phyloP scores from a whole-genome alignment of 108 stramenopile species.

The Schizochytrium sp. region DNA sequence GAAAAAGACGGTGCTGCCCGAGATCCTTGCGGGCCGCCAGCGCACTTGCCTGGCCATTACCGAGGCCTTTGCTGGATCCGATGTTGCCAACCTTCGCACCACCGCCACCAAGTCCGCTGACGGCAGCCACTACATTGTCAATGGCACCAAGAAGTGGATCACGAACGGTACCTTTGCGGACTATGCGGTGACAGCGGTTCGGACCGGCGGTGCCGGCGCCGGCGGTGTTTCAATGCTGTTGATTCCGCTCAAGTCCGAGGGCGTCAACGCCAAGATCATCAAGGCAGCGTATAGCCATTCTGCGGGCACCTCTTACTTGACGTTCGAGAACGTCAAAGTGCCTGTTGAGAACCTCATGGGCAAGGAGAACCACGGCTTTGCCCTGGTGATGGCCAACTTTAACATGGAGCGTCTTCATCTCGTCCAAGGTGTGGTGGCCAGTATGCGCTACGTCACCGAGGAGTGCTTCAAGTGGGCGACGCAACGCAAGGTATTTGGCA shows the following conservation, averaged over 20 bases:
- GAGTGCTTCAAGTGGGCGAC: slow-evolving; percentile 15
- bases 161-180: slow-evolving; percentile 1
- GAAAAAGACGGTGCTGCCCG: neutral
- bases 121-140: slow-evolving; percentile 14
- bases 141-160: slow-evolving; percentile 14
- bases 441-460: neutral
- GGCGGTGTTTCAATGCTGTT: slow-evolving; percentile 2
- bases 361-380: neutral
- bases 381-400: slow-evolving; percentile 8
- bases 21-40: neutral
- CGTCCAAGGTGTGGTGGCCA: neutral
- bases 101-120: slow-evolving; percentile 4
- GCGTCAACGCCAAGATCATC: neutral
- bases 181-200: neutral
- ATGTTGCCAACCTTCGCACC: neutral
- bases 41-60: slow-evolving; percentile 2
- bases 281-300: neutral
- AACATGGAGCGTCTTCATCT: neutral
- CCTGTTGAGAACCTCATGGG: slow-evolving; percentile 12
- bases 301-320: neutral
- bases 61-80: slow-evolving; percentile 1
- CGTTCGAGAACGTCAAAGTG: slow-evolving; percentile 11
- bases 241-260: neutral
- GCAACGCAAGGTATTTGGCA: slow-evolving; percentile 12
- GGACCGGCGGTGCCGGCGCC: neutral